phyloP scores from a whole-genome alignment of 176 grass and related monocot species.

The Triticum urartu region DNA sequence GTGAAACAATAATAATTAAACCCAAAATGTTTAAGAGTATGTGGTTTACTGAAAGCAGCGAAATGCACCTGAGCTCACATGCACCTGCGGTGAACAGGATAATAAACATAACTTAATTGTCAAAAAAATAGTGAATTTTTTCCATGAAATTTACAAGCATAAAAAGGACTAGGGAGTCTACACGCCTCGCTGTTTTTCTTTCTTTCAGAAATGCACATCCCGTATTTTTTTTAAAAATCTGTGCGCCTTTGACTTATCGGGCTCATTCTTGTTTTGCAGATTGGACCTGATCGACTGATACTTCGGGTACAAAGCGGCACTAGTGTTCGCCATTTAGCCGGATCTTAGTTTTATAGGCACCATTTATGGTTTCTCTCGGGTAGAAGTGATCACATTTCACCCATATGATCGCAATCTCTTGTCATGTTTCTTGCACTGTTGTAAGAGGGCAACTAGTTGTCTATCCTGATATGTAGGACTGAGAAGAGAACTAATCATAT shows the following conservation, averaged over 20 bases:
- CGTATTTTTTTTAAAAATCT: neutral
- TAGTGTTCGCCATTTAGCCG: neutral
- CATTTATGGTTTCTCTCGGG: neutral
- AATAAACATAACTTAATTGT: neutral
- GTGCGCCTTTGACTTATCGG: neutral
- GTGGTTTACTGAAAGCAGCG: too few relatives aligned
- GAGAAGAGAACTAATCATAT: neutral
- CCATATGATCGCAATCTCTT: neutral
- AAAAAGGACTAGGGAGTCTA: neutral
- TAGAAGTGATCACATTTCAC: neutral
- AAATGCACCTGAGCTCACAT: neutral
- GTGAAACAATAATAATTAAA: neutral
- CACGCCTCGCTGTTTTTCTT: neutral
- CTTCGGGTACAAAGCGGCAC: neutral
- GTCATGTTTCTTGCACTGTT: neutral
- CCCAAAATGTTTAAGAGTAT: neutral
- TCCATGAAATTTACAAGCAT: neutral
- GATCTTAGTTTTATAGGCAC: neutral
- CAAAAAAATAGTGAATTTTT: neutral
- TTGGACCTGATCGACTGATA: neutral
- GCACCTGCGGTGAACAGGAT: neutral
- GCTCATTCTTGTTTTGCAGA: constrained; percentile 7
- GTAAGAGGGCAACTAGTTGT: neutral
- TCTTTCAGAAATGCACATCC: neutral
- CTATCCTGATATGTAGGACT: neutral